These are phyloP conservation scores for Fusarium falciforme DNA, from an alignment of 2,329 filamentous ascomycete species.

Conservation along the genomic window DNA sequence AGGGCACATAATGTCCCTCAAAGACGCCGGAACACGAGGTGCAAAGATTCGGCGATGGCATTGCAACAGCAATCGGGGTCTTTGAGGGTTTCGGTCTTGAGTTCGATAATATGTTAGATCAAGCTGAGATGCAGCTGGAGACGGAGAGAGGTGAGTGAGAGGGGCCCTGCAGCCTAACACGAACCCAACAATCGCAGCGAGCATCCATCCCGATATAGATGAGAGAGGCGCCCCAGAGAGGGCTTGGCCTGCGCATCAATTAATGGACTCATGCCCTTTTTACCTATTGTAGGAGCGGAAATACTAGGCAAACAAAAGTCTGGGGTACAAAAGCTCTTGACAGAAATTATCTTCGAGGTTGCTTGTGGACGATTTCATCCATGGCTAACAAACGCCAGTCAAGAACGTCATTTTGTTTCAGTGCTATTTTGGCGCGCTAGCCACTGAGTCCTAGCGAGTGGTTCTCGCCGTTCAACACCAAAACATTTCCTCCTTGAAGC, in stretches of 20 bases:
- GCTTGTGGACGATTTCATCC: neutral
- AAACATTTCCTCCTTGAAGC: neutral
- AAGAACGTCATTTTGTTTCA: constrained; percentile 4
- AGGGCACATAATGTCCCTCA: constrained; percentile 14
- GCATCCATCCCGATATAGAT: neutral
- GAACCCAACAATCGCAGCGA: neutral
- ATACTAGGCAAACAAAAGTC: no score
- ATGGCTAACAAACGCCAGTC: neutral
- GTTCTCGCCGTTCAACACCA: neutral
- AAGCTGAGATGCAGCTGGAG: neutral
- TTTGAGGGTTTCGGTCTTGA: neutral
- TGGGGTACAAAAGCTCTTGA: neutral
- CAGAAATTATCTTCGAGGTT: neutral
- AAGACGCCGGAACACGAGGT: constrained; percentile 20
- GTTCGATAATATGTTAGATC: neutral
- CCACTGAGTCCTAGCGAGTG: neutral
- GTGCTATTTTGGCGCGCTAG: neutral
- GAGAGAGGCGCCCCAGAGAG: neutral
- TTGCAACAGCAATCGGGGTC: neutral
- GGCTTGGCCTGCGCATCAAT: neutral
- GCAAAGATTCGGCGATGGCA: constrained; percentile 11
- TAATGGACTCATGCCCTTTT: neutral
- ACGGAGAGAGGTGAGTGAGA: neutral
- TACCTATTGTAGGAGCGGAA: no score
- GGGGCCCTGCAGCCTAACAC: neutral